phyloP scores from a whole-genome alignment of 768 basidiomycete genomes.

The Lepiota venenata region DNA sequence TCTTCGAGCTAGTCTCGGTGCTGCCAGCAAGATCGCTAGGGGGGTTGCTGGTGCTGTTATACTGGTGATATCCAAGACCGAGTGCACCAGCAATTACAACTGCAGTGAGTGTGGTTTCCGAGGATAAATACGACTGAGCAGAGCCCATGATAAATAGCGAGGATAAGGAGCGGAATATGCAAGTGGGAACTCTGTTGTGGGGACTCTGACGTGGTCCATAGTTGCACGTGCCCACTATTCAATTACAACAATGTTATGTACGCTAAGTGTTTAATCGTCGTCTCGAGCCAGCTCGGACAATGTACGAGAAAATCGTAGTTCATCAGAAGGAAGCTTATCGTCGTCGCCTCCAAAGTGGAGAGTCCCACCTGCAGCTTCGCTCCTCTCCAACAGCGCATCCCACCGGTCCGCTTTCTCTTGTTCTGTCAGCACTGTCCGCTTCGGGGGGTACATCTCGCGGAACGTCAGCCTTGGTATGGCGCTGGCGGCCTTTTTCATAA shows the following conservation, averaged over 20 bases:
- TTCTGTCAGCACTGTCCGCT: conserved; percentile 47
- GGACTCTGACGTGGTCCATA: conserved; percentile 7
- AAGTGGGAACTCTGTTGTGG: not conserved
- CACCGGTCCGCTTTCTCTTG: conserved; percentile 70
- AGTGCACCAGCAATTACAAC: conserved; percentile 38
- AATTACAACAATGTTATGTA: not conserved
- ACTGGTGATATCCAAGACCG: conserved; percentile 34
- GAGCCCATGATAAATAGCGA: conserved; percentile 34
- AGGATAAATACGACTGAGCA: conserved; percentile 38
- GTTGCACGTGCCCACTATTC: conserved; percentile 5
- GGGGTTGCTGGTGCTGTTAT: conserved; percentile 11
- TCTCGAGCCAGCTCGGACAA: conserved; percentile 12
- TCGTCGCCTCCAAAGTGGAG: conserved; percentile 47
- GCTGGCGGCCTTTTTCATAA: not conserved
- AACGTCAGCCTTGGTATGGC: conserved; percentile 31
- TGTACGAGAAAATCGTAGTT: conserved; percentile 9
- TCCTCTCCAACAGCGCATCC: conserved; percentile 65
- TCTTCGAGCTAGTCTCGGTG: conserved; percentile 20
- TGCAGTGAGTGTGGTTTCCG: conserved; percentile 34
- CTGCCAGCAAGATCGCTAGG: conserved; percentile 6
- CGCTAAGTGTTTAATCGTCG: not conserved
- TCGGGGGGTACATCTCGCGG: conserved; percentile 40
- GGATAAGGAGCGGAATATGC: not conserved
- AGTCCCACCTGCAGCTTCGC: conserved; percentile 71
- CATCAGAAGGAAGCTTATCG: conserved; percentile 19